phyloP scores from a whole-genome alignment of 768 basidiomycete species.

The Polyporus arcularius region DNA sequence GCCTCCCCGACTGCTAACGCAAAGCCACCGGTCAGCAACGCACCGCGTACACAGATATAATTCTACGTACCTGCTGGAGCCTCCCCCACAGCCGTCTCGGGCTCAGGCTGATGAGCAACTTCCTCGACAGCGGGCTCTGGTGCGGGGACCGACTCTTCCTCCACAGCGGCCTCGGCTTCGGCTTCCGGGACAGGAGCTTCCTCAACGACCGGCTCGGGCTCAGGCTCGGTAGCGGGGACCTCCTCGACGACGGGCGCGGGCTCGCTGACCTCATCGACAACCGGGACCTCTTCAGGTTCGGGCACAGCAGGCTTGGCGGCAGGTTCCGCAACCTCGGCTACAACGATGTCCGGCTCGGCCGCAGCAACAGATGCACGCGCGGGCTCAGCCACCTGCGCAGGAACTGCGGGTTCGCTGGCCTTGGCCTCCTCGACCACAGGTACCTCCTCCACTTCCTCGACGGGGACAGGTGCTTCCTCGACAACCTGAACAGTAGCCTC shows the following conservation, averaged over 20 bases:
- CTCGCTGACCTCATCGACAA: neutral
- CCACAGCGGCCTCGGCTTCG: conserved; percentile 20
- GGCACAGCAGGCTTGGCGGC: neutral
- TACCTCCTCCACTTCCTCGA: neutral
- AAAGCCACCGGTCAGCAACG: neutral
- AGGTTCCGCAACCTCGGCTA: neutral
- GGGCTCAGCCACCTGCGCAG: neutral
- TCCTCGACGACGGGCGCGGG: neutral
- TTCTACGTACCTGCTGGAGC: neutral
- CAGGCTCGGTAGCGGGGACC: neutral
- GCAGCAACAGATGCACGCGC: neutral
- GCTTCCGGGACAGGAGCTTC: conserved; percentile 1
- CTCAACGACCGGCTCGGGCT: conserved; percentile 11
- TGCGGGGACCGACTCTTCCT: neutral
- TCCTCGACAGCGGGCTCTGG: neutral
- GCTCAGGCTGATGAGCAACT: neutral
- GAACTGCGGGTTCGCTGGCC: too few relatives aligned
- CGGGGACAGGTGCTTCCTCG: conserved; percentile 1
- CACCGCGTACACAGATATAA: neutral
- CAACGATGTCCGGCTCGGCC: conserved; percentile 15
- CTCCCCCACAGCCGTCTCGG: neutral
- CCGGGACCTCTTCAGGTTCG: neutral
- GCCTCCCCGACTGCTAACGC: neutral
- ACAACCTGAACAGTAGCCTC: neutral
- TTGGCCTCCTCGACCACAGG: neutral